Percentiles rank a stretch among this genome's conserved stretches.
Conservation (phyloP, 805 yeast genomes). For the Ogataea chonburiensis region DNA sequence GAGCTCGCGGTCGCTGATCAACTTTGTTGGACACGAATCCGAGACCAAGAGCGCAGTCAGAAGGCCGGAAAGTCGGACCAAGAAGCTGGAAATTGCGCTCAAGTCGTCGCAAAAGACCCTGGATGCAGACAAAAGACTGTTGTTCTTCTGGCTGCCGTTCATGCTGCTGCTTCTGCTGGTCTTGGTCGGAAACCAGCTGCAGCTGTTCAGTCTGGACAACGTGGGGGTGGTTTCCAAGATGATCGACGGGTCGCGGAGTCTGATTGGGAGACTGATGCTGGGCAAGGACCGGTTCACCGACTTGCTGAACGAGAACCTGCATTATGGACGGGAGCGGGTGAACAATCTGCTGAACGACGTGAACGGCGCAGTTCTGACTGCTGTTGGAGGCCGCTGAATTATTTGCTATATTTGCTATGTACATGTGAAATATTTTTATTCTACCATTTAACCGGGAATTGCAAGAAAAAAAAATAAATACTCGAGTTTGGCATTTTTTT, state of each 20-base stretch:
- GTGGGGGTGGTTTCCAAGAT: constrained; percentile 27
- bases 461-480: not conserved
- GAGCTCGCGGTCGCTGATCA: constrained; percentile 30
- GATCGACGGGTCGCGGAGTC: constrained; percentile 41
- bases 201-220: constrained; percentile 24
- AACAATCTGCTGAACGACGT: constrained; percentile 39
- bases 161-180: constrained; percentile 52
- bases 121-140: constrained; percentile 75
- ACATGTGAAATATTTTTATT: constrained; percentile 1
- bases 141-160: constrained; percentile 90
- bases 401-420: not conserved
- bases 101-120: constrained; percentile 41
- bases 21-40: constrained; percentile 28
- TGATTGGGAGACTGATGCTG: constrained; percentile 47
- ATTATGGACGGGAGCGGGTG: constrained; percentile 33
- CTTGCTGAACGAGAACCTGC: constrained; percentile 36
- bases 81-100: constrained; percentile 24
- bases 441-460: constrained; percentile 19
- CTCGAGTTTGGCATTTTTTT: constrained; percentile 1
- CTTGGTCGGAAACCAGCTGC: constrained; percentile 31
- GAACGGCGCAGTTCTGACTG: constrained; percentile 41
- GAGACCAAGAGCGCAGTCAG: too few species aligned
- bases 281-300: constrained; percentile 42
- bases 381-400: constrained; percentile 30
- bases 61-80: constrained; percentile 7